A percentile compares a stretch with the other conserved stretches of the same genome.
Evolutionary conservation across 2,329 filamentous ascomycete species (phyloP).

Genomic region (Xylaria sp.): DNA sequence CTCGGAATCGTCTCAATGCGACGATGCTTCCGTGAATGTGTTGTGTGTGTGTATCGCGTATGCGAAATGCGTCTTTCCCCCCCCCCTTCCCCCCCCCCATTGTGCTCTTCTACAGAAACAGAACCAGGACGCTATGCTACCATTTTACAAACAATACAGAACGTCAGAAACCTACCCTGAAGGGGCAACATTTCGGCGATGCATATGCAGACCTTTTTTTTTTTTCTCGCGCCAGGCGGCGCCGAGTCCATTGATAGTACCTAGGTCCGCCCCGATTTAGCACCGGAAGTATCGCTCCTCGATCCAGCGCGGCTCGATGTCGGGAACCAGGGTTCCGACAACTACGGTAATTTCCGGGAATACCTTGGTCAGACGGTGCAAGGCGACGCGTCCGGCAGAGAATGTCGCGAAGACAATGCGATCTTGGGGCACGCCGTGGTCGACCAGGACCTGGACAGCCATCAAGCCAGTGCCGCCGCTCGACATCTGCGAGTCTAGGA

Average conservation of each 20-base stretch:
- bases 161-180: background rate
- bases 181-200: background rate
- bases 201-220: background rate
- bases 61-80: no score
- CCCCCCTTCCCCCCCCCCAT: no score
- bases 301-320: slow-evolving; percentile 83
- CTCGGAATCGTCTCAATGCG: background rate
- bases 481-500: slow-evolving; percentile 92
- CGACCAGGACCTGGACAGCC: slow-evolving; percentile 92
- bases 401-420: slow-evolving; percentile 92
- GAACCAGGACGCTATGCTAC: slow-evolving; percentile 11
- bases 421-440: slow-evolving; percentile 81
- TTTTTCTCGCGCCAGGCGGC: no score
- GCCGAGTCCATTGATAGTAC: background rate
- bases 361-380: slow-evolving; percentile 80
- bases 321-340: slow-evolving; percentile 73
- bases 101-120: background rate
- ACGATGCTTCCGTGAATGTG: background rate
- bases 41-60: background rate
- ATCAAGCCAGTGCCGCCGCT: slow-evolving; percentile 81
- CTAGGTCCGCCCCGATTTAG: slow-evolving; percentile 36
- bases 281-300: slow-evolving; percentile 89
- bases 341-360: slow-evolving; percentile 86
- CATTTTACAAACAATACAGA: slow-evolving; percentile 1
- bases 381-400: slow-evolving; percentile 74